These are phyloP conservation scores for Colletotrichum salicis DNA, from an alignment of 2,329 filamentous ascomycete genomes.

Conservation along the genomic window DNA sequence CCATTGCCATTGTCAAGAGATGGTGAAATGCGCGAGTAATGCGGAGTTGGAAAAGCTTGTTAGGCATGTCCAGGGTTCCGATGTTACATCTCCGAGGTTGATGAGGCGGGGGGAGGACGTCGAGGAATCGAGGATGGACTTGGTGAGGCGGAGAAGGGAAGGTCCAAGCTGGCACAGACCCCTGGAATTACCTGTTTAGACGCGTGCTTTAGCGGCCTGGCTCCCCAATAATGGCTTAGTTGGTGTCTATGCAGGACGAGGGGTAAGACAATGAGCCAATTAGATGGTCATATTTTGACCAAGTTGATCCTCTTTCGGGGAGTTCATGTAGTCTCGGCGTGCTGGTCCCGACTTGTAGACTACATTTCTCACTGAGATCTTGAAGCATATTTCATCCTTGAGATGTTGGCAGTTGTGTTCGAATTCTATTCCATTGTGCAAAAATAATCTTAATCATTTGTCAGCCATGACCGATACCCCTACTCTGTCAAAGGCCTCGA, in stretches of 20 bases:
- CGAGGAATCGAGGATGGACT: too few relatives aligned
- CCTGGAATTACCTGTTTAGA: neutral
- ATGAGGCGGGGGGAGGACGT: neutral
- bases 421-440: neutral
- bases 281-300: neutral
- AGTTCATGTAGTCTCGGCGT: neutral
- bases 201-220: neutral
- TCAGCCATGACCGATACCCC: neutral
- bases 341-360: too few relatives aligned
- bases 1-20: neutral
- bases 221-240: conserved; percentile 1
- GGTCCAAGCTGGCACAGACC: conserved; percentile 31
- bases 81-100: conserved; percentile 17
- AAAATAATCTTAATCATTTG: neutral
- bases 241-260: conserved; percentile 9
- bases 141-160: conserved; percentile 12
- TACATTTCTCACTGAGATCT: neutral
- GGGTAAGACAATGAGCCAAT: conserved; percentile 7
- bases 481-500: conserved; percentile 11
- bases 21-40: conserved; percentile 11
- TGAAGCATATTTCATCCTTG: neutral
- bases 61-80: conserved; percentile 7
- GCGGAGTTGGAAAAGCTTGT: conserved; percentile 15
- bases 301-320: neutral
- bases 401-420: neutral